These are phyloP conservation scores for Plasmodium sp. DNA, from an alignment of 169 alveolate species.

Conservation along the genomic window DNA sequence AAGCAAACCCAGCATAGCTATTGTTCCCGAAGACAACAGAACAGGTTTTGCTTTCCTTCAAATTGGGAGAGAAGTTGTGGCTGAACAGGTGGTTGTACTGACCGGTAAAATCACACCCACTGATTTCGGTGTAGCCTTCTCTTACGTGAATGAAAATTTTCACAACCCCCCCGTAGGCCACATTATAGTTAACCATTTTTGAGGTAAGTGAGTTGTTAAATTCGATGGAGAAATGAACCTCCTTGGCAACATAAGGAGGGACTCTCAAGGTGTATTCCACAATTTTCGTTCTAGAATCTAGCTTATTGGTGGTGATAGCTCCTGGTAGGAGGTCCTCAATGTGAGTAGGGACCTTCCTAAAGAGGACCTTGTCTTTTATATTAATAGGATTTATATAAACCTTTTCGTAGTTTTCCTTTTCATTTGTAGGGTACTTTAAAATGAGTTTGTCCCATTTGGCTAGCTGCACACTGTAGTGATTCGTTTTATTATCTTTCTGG, in stretches of 20 bases:
- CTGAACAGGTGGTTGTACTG: constrained; percentile 23
- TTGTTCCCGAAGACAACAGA: constrained; percentile 16
- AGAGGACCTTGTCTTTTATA: constrained; percentile 48
- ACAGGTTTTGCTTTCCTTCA: constrained; percentile 6
- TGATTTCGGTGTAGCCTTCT: constrained; percentile 32
- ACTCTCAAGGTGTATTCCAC: constrained; percentile 30
- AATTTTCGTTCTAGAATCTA: constrained; percentile 20
- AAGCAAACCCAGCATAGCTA: constrained; percentile 61
- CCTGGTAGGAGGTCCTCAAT: constrained; percentile 55
- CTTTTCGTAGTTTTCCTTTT: constrained; percentile 6
- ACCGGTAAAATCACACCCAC: constrained; percentile 72
- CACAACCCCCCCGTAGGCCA: neutral
- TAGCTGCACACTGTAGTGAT: neutral
- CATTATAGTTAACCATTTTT: neutral
- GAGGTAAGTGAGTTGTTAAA: constrained; percentile 10
- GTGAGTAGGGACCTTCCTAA: constrained; percentile 10
- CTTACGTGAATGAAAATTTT: neutral
- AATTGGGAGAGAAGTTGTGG: neutral
- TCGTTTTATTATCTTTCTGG: neutral
- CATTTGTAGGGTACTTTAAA: constrained; percentile 43
- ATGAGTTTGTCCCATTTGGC: constrained; percentile 39
- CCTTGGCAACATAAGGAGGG: constrained; percentile 46
- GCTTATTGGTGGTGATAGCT: neutral
- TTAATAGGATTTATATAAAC: constrained; percentile 18
- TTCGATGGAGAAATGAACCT: constrained; percentile 12